Percentiles rank a stretch among this genome's conserved stretches.
phyloP scores from a whole-genome alignment of 129 eudicot genomes.

The Calendula officinalis region DNA sequence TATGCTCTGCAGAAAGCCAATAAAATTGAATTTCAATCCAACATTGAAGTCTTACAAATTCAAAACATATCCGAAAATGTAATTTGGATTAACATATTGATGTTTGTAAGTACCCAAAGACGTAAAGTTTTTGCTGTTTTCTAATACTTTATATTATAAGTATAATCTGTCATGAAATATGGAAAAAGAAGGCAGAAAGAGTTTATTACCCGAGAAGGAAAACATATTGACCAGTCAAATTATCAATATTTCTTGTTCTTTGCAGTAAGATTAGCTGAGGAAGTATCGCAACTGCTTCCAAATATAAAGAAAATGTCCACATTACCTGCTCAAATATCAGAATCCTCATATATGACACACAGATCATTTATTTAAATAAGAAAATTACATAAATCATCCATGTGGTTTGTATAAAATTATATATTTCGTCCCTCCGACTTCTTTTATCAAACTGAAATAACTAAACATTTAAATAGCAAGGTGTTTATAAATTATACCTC shows the following conservation, averaged over 20 bases:
- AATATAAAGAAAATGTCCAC: constrained; percentile 84
- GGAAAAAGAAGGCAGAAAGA: not conserved
- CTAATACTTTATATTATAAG: not conserved
- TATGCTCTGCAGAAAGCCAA: constrained; percentile 60
- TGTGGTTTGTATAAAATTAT: no score
- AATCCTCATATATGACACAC: not conserved
- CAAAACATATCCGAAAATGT: constrained; percentile 6
- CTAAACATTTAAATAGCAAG: constrained; percentile 11
- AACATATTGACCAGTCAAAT: constrained; percentile 91
- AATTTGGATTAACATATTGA: not conserved
- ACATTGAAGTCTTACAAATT: not conserved
- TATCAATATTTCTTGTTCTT: constrained; percentile 90
- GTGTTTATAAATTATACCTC: constrained; percentile 49
- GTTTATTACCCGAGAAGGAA: constrained; percentile 74
- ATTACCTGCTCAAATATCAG: constrained; percentile 47
- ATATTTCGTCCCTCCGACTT: no score
- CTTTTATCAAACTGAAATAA: not conserved
- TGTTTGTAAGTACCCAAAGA: constrained; percentile 7
- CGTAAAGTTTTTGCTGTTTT: constrained; percentile 6
- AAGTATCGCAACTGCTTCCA: constrained; percentile 94
- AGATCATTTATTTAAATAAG: not conserved
- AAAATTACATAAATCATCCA: no score
- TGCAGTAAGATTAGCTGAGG: constrained; percentile 94
- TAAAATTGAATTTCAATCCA: constrained; percentile 10
- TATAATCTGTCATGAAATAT: not conserved